Evolutionary conservation across 805 yeast genomes (phyloP).

Genomic region (Pichia manshurica): DNA sequence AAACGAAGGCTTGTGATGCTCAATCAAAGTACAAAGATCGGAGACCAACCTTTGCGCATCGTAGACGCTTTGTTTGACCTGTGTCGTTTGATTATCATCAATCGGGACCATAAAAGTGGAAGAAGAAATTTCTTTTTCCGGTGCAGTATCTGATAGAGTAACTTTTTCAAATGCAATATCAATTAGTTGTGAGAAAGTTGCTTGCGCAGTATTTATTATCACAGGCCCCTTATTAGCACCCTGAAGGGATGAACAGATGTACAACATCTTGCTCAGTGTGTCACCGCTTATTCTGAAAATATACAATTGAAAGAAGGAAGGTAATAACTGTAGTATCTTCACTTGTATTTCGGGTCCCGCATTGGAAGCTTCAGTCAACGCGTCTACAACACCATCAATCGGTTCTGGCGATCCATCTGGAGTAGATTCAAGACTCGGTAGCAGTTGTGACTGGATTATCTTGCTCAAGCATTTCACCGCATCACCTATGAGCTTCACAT

Average conservation of each 20-base stretch:
- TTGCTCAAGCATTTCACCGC: conserved; percentile 68
- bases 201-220: conserved; percentile 86
- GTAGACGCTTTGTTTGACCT: conserved; percentile 47
- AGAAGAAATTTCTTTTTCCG: conserved; percentile 26
- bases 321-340: conserved; percentile 77
- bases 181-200: conserved; percentile 83
- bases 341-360: conserved; percentile 74
- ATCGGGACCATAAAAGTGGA: conserved; percentile 33
- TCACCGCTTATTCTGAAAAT: conserved; percentile 48
- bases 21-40: conserved; percentile 68
- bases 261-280: conserved; percentile 51
- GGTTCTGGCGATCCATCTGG: conserved; percentile 8
- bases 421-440: conserved; percentile 42
- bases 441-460: conserved; percentile 46
- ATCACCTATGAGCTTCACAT: conserved; percentile 64
- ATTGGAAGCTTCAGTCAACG: conserved; percentile 65
- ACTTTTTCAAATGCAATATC: conserved; percentile 72
- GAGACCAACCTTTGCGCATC: conserved; percentile 67
- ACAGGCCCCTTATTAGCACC: conserved; percentile 63
- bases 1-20: conserved; percentile 49
- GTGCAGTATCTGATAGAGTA: conserved; percentile 33
- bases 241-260: conserved; percentile 69
- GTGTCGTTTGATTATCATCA: conserved; percentile 39
- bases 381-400: conserved; percentile 53
- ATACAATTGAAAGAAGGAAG: conserved; percentile 65